phyloP scores from a whole-genome alignment of 768 basidiomycete genomes.

The Mycena latifolia region DNA sequence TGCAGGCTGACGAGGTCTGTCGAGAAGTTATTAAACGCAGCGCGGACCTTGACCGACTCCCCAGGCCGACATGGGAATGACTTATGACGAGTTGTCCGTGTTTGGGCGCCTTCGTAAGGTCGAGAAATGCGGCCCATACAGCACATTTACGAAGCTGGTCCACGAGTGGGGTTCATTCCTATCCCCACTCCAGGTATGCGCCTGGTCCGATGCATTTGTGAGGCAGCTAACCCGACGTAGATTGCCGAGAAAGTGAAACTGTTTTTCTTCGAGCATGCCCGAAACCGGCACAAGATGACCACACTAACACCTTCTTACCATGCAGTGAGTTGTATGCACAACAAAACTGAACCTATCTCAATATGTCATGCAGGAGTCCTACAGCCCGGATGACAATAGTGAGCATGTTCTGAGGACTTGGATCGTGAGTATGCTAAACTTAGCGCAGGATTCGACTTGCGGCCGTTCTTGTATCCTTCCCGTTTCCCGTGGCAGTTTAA shows the following conservation, averaged over 20 bases:
- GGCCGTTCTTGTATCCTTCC: constrained; percentile 96
- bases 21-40: neutral
- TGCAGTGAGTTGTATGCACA: constrained; percentile 68
- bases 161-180: constrained; percentile 93
- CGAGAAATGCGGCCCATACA: constrained; percentile 98
- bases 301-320: constrained; percentile 95
- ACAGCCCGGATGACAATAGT: constrained; percentile 98
- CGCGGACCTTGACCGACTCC: constrained; percentile 19
- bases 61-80: constrained; percentile 99
- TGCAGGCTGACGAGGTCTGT: constrained; percentile 93
- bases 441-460: constrained; percentile 86
- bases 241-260: constrained; percentile 97
- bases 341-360: constrained; percentile 12
- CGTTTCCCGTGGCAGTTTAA: constrained; percentile 97
- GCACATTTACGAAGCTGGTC: constrained; percentile 95
- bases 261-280: constrained; percentile 97
- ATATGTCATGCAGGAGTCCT: constrained; percentile 81
- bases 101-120: constrained; percentile 95
- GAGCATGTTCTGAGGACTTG: constrained; percentile 42
- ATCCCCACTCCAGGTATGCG: constrained; percentile 82
- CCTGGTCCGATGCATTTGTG: neutral
- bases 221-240: constrained; percentile 51
- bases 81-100: constrained; percentile 94
- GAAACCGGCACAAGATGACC: constrained; percentile 99
- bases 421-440: constrained; percentile 1